phyloP scores from a whole-genome alignment of 306 rosid species.

The Citrullus amarus region DNA sequence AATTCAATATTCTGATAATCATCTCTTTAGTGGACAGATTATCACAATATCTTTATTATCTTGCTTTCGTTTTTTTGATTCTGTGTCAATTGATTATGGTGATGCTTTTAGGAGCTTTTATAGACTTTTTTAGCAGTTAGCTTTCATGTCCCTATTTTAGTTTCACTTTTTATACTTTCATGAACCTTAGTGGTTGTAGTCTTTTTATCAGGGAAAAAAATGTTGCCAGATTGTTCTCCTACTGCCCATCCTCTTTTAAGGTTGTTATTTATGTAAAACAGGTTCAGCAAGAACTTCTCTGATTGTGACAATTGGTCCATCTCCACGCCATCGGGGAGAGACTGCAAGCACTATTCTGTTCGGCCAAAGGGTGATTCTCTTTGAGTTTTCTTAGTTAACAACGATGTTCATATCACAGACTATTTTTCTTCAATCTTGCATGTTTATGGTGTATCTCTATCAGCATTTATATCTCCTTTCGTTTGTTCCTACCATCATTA shows the following conservation, averaged over 20 bases:
- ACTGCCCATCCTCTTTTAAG: background rate
- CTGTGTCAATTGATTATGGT: background rate
- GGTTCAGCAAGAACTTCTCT: constrained; percentile 97
- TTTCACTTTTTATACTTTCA: background rate
- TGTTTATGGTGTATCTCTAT: background rate
- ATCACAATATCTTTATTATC: background rate
- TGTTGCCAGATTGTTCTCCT: constrained; percentile 1
- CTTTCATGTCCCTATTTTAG: background rate
- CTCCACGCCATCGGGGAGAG: constrained; percentile 99
- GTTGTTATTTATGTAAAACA: constrained; percentile 16
- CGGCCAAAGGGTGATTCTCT: constrained; percentile 65
- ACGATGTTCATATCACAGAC: background rate
- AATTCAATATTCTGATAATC: background rate
- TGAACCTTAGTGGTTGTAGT: background rate
- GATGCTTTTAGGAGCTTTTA: background rate
- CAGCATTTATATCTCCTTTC: background rate
- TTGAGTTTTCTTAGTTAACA: background rate
- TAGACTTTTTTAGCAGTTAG: background rate
- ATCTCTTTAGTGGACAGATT: background rate
- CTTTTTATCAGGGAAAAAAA: background rate
- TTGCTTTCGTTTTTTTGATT: background rate
- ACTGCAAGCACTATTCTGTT: constrained; percentile 87
- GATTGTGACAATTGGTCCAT: constrained; percentile 93
- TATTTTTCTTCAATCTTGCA: background rate
- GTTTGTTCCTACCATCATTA: background rate